A percentile compares a stretch with the other conserved stretches of the same genome.
phyloP scores from a whole-genome alignment of 352 stramenopile species.

The Phytophthora colocasiae region DNA sequence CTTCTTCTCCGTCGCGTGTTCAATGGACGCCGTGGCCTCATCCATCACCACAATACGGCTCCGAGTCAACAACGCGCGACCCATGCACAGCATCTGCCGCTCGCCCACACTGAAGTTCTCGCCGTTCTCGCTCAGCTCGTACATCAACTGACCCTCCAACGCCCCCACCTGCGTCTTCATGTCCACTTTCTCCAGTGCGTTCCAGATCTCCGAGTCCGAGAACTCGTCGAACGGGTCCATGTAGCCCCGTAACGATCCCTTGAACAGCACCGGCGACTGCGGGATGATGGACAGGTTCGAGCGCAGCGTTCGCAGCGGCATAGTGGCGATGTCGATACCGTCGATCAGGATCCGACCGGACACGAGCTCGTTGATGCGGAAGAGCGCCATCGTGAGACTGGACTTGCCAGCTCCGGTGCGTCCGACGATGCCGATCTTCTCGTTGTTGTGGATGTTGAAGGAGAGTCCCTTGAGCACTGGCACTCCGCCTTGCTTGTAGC shows the following conservation, averaged over 20 bases:
- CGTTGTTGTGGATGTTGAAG: no score
- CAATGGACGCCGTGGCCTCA: no score
- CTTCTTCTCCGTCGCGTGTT: no score
- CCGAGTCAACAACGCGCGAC: no score
- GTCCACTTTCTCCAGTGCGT: no score
- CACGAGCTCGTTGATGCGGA: conserved; percentile 85
- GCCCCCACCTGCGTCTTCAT: no score
- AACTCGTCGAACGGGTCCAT: conserved; percentile 91
- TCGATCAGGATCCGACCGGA: conserved; percentile 58
- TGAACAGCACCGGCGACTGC: conserved; percentile 81
- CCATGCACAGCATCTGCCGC: no score
- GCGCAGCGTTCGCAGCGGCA: conserved; percentile 40
- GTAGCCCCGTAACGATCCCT: conserved; percentile 84
- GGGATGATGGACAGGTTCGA: conserved; percentile 30
- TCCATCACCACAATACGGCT: no score
- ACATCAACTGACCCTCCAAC: no score
- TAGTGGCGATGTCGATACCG: conserved; percentile 42
- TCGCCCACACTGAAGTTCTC: no score
- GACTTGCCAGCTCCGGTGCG: conserved; percentile 89
- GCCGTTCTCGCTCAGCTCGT: no score
- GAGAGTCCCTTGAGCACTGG: no score
- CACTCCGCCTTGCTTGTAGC: conserved; percentile 69
- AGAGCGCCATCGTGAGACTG: conserved; percentile 86
- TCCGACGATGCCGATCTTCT: conserved; percentile 84
- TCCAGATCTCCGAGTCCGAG: conserved; percentile 37